Evolutionary conservation across 345 rosid species (phyloP), one percentile per base, ranked within the genome.

Genomic region (Cardamine chenopodiifolia): DNA sequence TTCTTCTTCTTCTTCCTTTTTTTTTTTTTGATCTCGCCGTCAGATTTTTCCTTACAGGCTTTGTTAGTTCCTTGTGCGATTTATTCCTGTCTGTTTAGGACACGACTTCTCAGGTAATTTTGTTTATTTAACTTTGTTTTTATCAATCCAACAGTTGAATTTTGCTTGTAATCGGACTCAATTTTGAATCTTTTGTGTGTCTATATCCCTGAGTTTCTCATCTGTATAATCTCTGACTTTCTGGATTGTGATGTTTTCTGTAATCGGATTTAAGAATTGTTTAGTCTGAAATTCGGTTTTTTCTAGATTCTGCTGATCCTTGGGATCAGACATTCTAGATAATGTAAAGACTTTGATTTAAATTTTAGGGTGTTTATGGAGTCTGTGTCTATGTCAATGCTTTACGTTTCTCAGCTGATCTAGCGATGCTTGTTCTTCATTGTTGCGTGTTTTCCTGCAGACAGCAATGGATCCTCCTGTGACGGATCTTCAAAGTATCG

Each of bases 381-480:
- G 17, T 63, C 12, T 17, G 37, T 28, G 4, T 37, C 53, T 72
- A 5, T 35, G 18, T 26, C 45, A 39, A 18, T 72, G 11, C 10
- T 37, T 37, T 34, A 19, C 19, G 34, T 15, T 23, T 60, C 14
- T 60, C 14, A 44, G 47, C 48, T 71, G 52, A 34, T 56, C 57
- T 15, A 13, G 6, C 18, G 6, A 66, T 66, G 56, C 11, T 66
- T 56, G 9, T 67, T 66, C 53, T 26, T 75, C 8, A 7, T 1
- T 67, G 4, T 22, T 54, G 8, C 19, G 54, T 52, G 4, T 70
- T 59, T 59, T 60, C 32, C 31, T 50, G 37, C 50, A 69, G 70
- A 76, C 28, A 66, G 6, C 63, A 57, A 78, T 83, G 87, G 90
- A 90, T 74, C 78, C 67, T 73, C 84, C 87, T n/a, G 66, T 76